Conservation (phyloP, 2,329 filamentous ascomycete genomes). For the Fusarium coicis region DNA sequence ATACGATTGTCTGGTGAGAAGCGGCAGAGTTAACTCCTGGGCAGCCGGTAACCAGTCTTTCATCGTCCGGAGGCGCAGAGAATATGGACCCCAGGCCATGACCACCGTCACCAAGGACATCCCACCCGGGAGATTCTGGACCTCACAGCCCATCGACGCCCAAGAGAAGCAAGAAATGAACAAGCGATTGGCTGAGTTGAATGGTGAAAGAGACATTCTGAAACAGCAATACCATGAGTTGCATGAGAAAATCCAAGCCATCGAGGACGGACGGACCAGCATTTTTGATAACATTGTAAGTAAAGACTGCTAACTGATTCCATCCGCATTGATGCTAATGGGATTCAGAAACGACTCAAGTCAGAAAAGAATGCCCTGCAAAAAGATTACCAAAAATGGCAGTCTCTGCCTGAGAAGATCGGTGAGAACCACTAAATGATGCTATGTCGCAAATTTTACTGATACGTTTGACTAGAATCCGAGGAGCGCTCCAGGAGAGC, state of each 20-base stretch:
- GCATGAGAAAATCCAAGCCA: constrained; percentile 52
- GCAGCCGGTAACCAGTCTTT: constrained; percentile 74
- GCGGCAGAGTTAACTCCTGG: constrained; percentile 72
- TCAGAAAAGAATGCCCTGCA: constrained; percentile 75
- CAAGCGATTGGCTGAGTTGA: constrained; percentile 59
- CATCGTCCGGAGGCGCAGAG: constrained; percentile 74
- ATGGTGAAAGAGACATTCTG: constrained; percentile 50
- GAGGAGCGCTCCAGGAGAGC: constrained; percentile 49
- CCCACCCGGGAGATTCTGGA: constrained; percentile 74
- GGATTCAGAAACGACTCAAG: constrained; percentile 59
- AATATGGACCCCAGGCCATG: constrained; percentile 81
- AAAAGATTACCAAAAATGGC: constrained; percentile 71
- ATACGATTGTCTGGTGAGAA: constrained; percentile 71
- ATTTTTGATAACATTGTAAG: constrained; percentile 54
- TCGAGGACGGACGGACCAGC: constrained; percentile 57
- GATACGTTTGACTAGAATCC: constrained; percentile 44
- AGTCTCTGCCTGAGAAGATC: constrained; percentile 76
- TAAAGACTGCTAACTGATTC: not conserved
- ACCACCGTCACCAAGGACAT: constrained; percentile 75
- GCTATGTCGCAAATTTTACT: not conserved
- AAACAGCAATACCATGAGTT: constrained; percentile 49
- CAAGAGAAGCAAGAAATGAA: constrained; percentile 71
- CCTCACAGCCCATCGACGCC: constrained; percentile 77
- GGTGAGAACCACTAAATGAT: constrained; percentile 58
- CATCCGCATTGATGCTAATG: constrained; percentile 32